Base-by-base conservation (phyloP, 1,139 yeast genomes). In the Ogataea hybrid region DNA sequence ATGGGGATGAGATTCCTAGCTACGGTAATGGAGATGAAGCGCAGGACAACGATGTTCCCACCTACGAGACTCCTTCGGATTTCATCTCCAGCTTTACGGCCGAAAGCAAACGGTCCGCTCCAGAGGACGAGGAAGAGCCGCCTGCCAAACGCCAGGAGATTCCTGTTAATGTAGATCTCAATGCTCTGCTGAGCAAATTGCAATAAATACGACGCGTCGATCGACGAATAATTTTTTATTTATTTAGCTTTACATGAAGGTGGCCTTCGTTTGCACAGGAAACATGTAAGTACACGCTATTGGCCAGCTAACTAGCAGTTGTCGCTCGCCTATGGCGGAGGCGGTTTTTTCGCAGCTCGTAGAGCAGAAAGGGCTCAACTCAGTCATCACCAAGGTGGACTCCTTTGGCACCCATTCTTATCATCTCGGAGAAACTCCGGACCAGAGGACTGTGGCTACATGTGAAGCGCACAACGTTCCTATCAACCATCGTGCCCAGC, bases 241-340 rank as follows among this genome's bases (percentile, higher is more conserved):
- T 5, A 15, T 8, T 28, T 28, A 28, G 35, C 21, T 35, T 12
- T 28, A 23, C 9, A 49, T 56, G 16, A 49, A 45, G 15, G 92
- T 88, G 28, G 95, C 95, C 0, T 90, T 90, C 61, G 94, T 89
- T 2, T 90, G 97, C 59, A 70, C 89, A 16, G 97, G 97, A 3
- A 90, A 90, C 64, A 88, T 89, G 85, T 80, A 69, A 51, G 85
- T 71, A 16, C 16, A 9, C n/a, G 18, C n/a, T 20, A 28, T 12
- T 22, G 12, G 15, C 15, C 27, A 15, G 5, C 32, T 31, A 35
- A 35, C 33, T 35, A 29, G 7, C 37, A 81, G 85, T 33, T 90
- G 98, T 59, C 92, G 97, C 41, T 89, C 97, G 1, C 97, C 97
- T 9, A 90, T 90, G 97, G 97, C 98, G 0, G 97, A 90, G 62